Evolutionary conservation across 805 yeast genomes (phyloP).

Genomic region (Hanseniaspora valbyensis): DNA sequence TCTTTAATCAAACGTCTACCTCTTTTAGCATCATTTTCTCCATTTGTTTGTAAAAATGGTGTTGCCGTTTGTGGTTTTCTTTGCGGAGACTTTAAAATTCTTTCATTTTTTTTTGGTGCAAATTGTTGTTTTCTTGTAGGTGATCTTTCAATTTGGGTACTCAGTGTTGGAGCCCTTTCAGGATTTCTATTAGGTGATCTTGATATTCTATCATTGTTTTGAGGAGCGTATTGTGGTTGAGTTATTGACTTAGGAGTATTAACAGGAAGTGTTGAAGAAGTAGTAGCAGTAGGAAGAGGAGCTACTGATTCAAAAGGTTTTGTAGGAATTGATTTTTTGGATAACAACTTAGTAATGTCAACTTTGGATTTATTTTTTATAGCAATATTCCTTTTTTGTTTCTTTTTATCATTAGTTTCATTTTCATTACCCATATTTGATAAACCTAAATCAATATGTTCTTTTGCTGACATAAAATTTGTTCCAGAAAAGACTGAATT

Average conservation of each 20-base stretch:
- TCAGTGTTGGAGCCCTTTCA: slow-evolving; percentile 8
- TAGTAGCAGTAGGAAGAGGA: too few species aligned
- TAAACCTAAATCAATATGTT: slow-evolving; percentile 2
- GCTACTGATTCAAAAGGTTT: not conserved
- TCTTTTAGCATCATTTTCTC: not conserved
- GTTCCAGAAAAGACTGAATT: slow-evolving; percentile 9
- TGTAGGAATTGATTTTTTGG: not conserved
- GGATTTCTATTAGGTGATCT: not conserved
- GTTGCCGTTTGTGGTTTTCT: not conserved
- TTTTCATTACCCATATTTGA: not conserved
- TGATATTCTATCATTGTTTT: not conserved
- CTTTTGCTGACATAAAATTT: slow-evolving; percentile 27
- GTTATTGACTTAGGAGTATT: not conserved
- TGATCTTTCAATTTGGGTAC: not conserved
- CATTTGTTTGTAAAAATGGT: too few species aligned
- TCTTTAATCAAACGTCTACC: not conserved
- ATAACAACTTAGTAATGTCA: not conserved
- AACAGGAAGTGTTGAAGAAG: too few species aligned
- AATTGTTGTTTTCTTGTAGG: slow-evolving; percentile 1
- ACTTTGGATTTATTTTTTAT: not conserved
- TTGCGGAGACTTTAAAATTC: not conserved
- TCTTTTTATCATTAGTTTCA: not conserved
- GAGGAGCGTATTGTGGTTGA: not conserved
- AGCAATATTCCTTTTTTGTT: not conserved
- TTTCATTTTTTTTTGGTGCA: slow-evolving; percentile 10